These are phyloP conservation scores for Penicillium silybi DNA, from an alignment of 495 filamentous ascomycete species.

Conservation along the genomic window DNA sequence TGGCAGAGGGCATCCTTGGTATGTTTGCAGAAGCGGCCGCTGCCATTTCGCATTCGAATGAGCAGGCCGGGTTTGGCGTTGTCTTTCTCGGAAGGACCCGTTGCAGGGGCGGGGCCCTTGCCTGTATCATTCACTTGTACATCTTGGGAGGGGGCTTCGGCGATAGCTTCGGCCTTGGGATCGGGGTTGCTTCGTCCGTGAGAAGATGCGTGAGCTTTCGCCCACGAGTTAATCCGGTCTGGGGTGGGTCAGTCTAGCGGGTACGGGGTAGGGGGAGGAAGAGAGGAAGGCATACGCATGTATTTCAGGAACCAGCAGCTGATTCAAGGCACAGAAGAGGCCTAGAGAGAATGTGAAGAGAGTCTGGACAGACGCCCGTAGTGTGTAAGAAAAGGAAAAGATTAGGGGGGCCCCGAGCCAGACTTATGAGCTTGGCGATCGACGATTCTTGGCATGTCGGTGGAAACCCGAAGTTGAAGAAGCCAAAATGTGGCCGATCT, in stretches of 20 bases:
- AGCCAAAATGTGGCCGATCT: too few relatives aligned
- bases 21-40: constrained; percentile 33
- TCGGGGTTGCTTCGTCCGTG: constrained; percentile 7
- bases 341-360: constrained; percentile 2
- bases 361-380: constrained; percentile 3
- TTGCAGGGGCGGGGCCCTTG: constrained; percentile 12
- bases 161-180: background rate
- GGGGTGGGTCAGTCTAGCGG: constrained; percentile 14
- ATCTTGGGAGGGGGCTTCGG: constrained; percentile 17
- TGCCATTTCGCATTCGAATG: constrained; percentile 33
- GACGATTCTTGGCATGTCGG: constrained; percentile 13
- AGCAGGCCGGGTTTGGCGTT: constrained; percentile 26
- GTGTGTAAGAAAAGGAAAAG: background rate
- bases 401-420: constrained; percentile 2
- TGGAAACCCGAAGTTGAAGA: too few relatives aligned
- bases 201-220: constrained; percentile 47
- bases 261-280: background rate
- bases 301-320: constrained; percentile 33
- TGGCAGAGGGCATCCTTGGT: constrained; percentile 39
- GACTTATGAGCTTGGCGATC: constrained; percentile 15
- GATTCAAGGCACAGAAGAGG: constrained; percentile 16
- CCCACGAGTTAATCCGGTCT: constrained; percentile 48
- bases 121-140: constrained; percentile 34
- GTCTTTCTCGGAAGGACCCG: constrained; percentile 21
- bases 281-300: constrained; percentile 37